Evolutionary conservation across 129 eudicot genomes (phyloP).

Genomic region (Cynara cardunculus): DNA sequence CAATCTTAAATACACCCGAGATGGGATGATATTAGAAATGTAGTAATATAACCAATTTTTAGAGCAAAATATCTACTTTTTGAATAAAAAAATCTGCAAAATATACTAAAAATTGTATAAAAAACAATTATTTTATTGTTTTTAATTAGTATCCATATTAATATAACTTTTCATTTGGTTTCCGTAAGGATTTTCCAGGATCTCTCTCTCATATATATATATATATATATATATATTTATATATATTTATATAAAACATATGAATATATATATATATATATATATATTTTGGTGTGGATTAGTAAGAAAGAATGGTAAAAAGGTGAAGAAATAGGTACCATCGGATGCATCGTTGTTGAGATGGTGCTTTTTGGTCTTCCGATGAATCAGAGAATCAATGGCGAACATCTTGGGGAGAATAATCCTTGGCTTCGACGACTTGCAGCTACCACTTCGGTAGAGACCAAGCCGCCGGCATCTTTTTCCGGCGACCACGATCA

Average conservation of each 20-base stretch:
- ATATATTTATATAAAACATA: too few species aligned
- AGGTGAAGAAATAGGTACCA: constrained; percentile 9
- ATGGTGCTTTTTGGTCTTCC: constrained; percentile 19
- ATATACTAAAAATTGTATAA: not conserved
- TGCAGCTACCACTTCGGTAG: constrained; percentile 19
- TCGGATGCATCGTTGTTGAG: constrained; percentile 15
- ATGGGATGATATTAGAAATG: not conserved
- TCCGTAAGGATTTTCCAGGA: not conserved
- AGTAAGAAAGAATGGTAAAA: too few species aligned
- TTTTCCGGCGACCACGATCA: constrained; percentile 31
- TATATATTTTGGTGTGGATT: too few species aligned
- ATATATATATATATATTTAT: too few species aligned
- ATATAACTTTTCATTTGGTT: not conserved
- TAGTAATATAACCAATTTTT: not conserved
- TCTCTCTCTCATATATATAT: too few species aligned
- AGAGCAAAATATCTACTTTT: not conserved
- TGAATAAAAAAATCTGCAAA: not conserved
- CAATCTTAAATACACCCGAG: too few species aligned
- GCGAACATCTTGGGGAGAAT: constrained; percentile 38
- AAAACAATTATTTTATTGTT: not conserved
- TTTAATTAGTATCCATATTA: not conserved
- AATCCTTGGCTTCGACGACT: constrained; percentile 25
- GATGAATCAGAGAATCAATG: constrained; percentile 31
- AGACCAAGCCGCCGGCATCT: constrained; percentile 20
- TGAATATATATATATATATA: too few species aligned